Evolutionary conservation across 345 rosid genomes (phyloP), one percentile per base, ranked within the genome.

Genomic region (Geranium rotundifolium): DNA sequence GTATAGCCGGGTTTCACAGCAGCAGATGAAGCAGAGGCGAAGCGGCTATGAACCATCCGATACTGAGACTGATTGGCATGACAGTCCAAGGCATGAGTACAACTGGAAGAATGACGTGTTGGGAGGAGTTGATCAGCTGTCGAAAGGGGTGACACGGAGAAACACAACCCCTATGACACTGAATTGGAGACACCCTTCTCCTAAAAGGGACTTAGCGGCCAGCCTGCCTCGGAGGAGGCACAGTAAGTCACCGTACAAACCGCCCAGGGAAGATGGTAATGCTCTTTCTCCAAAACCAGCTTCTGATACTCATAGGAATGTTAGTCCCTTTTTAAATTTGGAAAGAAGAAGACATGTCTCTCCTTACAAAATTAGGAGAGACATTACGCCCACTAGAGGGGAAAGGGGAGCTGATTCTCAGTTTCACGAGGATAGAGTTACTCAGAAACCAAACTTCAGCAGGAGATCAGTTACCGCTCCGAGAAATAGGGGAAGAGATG

Each of bases 31-130:
- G 77, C 76, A 70, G 31, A 63, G 60, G 58, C 74, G 77, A 57
- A 82, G 89, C 4, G 93, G 89, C 0, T 84, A 86, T 56, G 89
- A 86, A 65, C 87, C 93, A 0, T 84, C 89, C 5, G 89, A 82
- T 29, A 76, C 82, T 1, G 92, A 84, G 65, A 80, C 82, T 3
- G 85, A 82, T 17, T 73, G 87, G 89, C 77, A 74, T 0, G 87
- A 84, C 1, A 78, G 75, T 74, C 82, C 82, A 0, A 29, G 17
- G 71, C 57, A 20, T 17, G 77, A 76, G 52, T 65, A 56, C 7
- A 62, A 52, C 62, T 39, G 13, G 17, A 49, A 29, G 5, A 63
- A 54, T 3, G 67, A 37, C 23, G 27, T 23, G 27, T 23, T 23
- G 27, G 27, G 27, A 23, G 27, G 27, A 23, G 2, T 23, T 23